Evolutionary conservation across 768 basidiomycete genomes (phyloP), one percentile per base, ranked within the genome.

Genomic region (Kondoa malvinella): DNA sequence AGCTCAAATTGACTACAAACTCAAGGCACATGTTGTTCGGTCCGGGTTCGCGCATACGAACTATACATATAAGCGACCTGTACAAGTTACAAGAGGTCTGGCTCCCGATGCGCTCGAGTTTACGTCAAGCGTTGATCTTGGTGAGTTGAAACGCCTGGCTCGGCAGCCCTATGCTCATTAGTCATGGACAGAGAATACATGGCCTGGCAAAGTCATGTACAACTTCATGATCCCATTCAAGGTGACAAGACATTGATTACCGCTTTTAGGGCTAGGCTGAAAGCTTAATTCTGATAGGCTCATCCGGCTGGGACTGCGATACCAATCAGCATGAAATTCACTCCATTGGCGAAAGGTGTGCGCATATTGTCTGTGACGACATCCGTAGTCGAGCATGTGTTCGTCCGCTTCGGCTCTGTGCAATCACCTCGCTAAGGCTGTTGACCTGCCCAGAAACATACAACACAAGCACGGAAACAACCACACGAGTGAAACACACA

Each of bases 181-280:
- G 31, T 50, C 27, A 17, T 33, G 1, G 3, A 86, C 89, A 71
- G 89, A 95, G 77, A 95, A 92, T 76, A 92, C 91, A 17, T 97
- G 94, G 94, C 92, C 94, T 0, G 87, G 87, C 26, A 97, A 96
- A 79, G 80, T 74, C 32, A 94, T 92, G 92, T 96, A 94, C 77
- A 86, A 87, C 3, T 73, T 79, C 74, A 87, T 91, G 79, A 78
- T 97, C 33, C 92, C 92, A 0, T 91, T 94, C 81, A 94, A 92
- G 75, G 68, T 67, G 56, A 56, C 64, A 34, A 27, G 26, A 58
- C 15, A 4, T 30, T 16, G 27, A 8, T 29, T 29, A 14, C 14
- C 14, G 27, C 12, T n/a, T n/a, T 12, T 14, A 14, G 50, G 25
- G 25, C 50, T 56, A 56, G 25, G 15, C 15, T 64, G 12, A 64